phyloP scores from a whole-genome alignment of 2,329 filamentous ascomycete genomes.

The Diplodia intermedia region DNA sequence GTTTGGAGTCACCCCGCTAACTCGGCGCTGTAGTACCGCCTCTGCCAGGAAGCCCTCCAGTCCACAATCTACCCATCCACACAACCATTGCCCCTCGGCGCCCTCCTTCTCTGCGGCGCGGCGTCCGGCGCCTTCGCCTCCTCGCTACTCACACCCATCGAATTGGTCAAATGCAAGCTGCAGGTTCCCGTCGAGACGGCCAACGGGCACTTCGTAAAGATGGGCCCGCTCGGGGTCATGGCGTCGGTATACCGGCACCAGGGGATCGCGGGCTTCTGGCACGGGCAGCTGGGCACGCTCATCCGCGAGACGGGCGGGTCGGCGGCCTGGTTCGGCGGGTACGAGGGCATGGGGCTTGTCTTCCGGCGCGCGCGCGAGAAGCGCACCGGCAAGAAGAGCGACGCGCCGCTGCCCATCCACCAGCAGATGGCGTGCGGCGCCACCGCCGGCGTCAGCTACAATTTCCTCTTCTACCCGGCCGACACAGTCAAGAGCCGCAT shows the following conservation, averaged over 20 bases:
- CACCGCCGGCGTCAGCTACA: slow-evolving; percentile 89
- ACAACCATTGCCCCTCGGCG: slow-evolving; percentile 73
- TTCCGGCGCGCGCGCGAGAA: slow-evolving; percentile 62
- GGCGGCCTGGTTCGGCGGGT: slow-evolving; percentile 88
- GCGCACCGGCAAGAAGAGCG: slow-evolving; percentile 43
- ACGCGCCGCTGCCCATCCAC: slow-evolving; percentile 73
- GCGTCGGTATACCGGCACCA: slow-evolving; percentile 80
- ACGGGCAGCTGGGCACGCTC: slow-evolving; percentile 89
- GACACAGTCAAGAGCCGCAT: slow-evolving; percentile 98
- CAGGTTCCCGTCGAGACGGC: slow-evolving; percentile 70
- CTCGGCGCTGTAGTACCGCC: slow-evolving; percentile 49
- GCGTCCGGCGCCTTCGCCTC: slow-evolving; percentile 89
- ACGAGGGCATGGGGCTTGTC: slow-evolving; percentile 65
- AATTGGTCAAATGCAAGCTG: slow-evolving; percentile 98
- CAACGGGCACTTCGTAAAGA: slow-evolving; percentile 47
- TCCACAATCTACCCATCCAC: slow-evolving; percentile 64
- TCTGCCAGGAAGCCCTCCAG: slow-evolving; percentile 65
- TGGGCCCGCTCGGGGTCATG: slow-evolving; percentile 75
- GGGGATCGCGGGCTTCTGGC: slow-evolving; percentile 89
- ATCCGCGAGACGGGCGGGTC: slow-evolving; percentile 93
- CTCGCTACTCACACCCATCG: slow-evolving; percentile 89
- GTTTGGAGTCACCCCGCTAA: slow-evolving; percentile 36
- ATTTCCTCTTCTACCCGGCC: slow-evolving; percentile 95
- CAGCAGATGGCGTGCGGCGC: slow-evolving; percentile 90
- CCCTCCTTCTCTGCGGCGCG: slow-evolving; percentile 80